phyloP scores from a whole-genome alignment of 2,329 filamentous ascomycete species.

The Dryadomyces sulphureus region DNA sequence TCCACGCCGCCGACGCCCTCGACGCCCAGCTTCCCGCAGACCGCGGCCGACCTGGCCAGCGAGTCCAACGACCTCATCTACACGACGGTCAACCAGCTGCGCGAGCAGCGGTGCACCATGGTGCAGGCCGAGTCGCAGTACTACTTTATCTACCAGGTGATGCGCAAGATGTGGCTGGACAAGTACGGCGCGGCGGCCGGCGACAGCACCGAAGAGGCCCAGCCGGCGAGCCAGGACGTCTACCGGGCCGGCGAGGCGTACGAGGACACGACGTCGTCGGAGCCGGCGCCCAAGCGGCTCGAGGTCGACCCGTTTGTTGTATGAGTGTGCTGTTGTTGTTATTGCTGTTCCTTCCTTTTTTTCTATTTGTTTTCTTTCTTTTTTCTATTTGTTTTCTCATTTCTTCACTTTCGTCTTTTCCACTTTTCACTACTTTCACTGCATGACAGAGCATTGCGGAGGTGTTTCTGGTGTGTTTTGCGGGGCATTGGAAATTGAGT shows the following conservation, averaged over 20 bases:
- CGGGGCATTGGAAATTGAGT: too few relatives aligned
- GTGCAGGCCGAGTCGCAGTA: slow-evolving; percentile 82
- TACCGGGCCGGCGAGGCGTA: neutral
- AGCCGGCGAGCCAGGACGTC: too few relatives aligned
- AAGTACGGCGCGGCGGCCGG: slow-evolving; percentile 30
- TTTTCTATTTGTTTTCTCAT: slow-evolving; percentile 1
- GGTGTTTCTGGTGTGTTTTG: too few relatives aligned
- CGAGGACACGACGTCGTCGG: slow-evolving; percentile 14
- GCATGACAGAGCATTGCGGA: too few relatives aligned
- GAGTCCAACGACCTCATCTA: slow-evolving; percentile 33
- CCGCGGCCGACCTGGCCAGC: neutral
- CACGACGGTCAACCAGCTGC: slow-evolving; percentile 62
- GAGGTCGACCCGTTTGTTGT: slow-evolving; percentile 30
- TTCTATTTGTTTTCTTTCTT: slow-evolving; percentile 6
- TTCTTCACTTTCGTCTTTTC: neutral
- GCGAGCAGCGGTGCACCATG: slow-evolving; percentile 88
- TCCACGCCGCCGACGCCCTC: neutral
- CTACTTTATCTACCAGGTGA: slow-evolving; percentile 74
- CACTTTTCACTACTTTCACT: neutral
- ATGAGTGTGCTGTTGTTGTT: too few relatives aligned
- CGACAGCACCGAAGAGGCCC: too few relatives aligned
- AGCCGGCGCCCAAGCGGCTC: slow-evolving; percentile 37
- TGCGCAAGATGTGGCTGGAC: slow-evolving; percentile 60
- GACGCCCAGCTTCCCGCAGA: neutral
- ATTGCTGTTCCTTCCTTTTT: slow-evolving; percentile 1